A percentile compares a stretch with the other conserved stretches of the same genome.
phyloP scores from a whole-genome alignment of 352 stramenopile genomes.

The Phytophthora hybrid region DNA sequence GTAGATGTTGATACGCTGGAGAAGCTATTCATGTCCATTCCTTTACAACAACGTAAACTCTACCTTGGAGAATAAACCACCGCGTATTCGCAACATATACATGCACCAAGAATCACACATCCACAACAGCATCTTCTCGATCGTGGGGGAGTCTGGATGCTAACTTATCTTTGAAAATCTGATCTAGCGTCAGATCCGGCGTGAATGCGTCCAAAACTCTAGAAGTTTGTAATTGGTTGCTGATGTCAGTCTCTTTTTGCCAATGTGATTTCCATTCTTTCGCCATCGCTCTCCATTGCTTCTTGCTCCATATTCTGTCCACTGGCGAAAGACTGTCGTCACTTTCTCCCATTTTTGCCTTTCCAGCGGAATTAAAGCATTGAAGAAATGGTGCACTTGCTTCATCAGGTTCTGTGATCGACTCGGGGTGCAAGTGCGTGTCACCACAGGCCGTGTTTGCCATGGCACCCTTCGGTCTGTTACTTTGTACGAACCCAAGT shows the following conservation, averaged over 20 bases:
- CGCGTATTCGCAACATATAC: not conserved
- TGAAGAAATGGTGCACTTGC: slow-evolving; percentile 23
- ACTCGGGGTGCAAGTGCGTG: slow-evolving; percentile 11
- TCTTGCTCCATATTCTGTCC: slow-evolving; percentile 53
- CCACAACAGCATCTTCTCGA: slow-evolving; percentile 74
- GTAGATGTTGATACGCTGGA: slow-evolving; percentile 51
- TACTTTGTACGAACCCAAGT: slow-evolving; percentile 49
- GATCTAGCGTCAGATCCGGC: slow-evolving; percentile 54
- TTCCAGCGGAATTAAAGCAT: slow-evolving; percentile 22
- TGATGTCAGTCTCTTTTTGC: slow-evolving; percentile 53
- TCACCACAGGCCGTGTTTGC: not conserved
- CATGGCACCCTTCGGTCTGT: slow-evolving; percentile 21
- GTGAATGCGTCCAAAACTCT: slow-evolving; percentile 46
- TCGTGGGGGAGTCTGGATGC: slow-evolving; percentile 71
- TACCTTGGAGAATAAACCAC: slow-evolving; percentile 11
- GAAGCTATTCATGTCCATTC: slow-evolving; percentile 59
- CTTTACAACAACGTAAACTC: slow-evolving; percentile 43
- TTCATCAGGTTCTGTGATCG: slow-evolving; percentile 23
- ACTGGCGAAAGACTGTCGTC: slow-evolving; percentile 25
- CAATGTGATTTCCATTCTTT: slow-evolving; percentile 60
- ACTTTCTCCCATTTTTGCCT: slow-evolving; percentile 14
- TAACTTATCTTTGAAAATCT: slow-evolving; percentile 84
- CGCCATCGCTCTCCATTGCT: slow-evolving; percentile 52
- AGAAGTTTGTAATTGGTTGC: slow-evolving; percentile 41
- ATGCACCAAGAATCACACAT: slow-evolving; percentile 46